phyloP scores from a whole-genome alignment of 1,284 basidiomycete genomes.

The Apiotrichum sp. region DNA sequence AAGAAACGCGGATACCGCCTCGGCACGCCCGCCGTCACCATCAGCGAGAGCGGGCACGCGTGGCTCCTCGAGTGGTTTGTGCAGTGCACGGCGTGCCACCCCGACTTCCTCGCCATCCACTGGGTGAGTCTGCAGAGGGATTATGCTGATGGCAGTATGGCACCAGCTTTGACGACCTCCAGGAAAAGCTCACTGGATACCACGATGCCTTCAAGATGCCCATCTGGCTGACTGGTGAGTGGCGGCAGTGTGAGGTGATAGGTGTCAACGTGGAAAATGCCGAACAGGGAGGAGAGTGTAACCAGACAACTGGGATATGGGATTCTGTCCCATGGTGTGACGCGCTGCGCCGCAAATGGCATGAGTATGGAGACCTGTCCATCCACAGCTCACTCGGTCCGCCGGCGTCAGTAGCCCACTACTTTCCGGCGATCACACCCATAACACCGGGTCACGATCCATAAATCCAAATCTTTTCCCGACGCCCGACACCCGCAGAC shows the following conservation, averaged over 20 bases:
- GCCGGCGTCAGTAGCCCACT: too few relatives aligned
- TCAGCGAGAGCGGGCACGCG: conserved; percentile 45
- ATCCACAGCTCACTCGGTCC: too few relatives aligned
- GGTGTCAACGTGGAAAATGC: too few relatives aligned
- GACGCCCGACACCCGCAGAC: too few relatives aligned
- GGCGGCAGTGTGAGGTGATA: neutral
- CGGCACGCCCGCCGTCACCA: conserved; percentile 50
- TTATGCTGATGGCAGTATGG: conserved; percentile 55
- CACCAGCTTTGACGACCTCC: conserved; percentile 51
- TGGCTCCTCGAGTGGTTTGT: conserved; percentile 49
- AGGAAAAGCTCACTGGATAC: conserved; percentile 53
- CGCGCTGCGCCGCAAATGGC: too few relatives aligned
- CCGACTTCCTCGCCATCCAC: conserved; percentile 51
- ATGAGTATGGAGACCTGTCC: too few relatives aligned
- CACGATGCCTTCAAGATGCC: conserved; percentile 52
- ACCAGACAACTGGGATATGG: too few relatives aligned
- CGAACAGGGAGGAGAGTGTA: too few relatives aligned
- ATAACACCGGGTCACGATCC: too few relatives aligned
- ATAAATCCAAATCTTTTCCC: too few relatives aligned
- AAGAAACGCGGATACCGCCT: conserved; percentile 40
- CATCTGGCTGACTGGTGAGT: conserved; percentile 57
- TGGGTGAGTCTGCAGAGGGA: conserved; percentile 24
- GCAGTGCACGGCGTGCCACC: conserved; percentile 48
- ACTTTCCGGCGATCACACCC: too few relatives aligned
- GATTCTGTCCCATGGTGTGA: too few relatives aligned